A percentile compares a stretch with the other conserved stretches of the same genome.
phyloP scores from a whole-genome alignment of 805 yeast species.

The Sugiyamaella marilandica region DNA sequence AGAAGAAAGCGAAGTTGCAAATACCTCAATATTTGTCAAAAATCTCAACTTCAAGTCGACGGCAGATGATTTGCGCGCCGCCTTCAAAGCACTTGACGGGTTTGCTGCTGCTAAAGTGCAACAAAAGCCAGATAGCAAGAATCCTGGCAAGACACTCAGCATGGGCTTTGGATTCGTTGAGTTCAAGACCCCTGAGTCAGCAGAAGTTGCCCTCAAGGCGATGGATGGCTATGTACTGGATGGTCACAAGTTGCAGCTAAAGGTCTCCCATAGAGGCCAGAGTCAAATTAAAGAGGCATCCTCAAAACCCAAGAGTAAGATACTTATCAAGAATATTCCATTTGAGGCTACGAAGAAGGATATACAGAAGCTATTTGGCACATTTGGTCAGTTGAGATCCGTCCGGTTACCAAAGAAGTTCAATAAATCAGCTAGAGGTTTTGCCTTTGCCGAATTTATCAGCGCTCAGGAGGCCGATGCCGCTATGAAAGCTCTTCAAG shows the following conservation, averaged over 20 bases:
- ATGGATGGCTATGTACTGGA: constrained; percentile 76
- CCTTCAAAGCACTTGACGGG: constrained; percentile 71
- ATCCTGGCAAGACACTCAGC: constrained; percentile 60
- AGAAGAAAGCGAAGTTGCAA: constrained; percentile 32
- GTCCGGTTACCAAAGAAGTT: constrained; percentile 95
- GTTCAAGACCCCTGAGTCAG: constrained; percentile 72
- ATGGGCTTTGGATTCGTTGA: constrained; percentile 99
- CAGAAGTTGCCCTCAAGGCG: constrained; percentile 65
- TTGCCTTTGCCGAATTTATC: constrained; percentile 92
- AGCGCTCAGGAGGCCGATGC: constrained; percentile 85
- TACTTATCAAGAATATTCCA: constrained; percentile 93
- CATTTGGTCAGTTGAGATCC: constrained; percentile 91
- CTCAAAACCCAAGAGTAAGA: constrained; percentile 43
- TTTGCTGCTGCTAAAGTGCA: constrained; percentile 78
- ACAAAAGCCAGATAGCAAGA: constrained; percentile 82
- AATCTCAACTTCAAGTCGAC: constrained; percentile 85
- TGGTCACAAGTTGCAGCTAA: constrained; percentile 86
- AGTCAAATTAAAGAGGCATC: constrained; percentile 24
- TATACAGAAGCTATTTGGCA: constrained; percentile 84
- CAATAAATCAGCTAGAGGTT: constrained; percentile 92
- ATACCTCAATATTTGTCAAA: constrained; percentile 80
- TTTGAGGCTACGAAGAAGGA: constrained; percentile 94
- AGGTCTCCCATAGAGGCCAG: constrained; percentile 71
- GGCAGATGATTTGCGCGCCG: constrained; percentile 46
- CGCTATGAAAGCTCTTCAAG: constrained; percentile 90